Evolutionary conservation across 208 protist genomes (phyloP), one percentile per base, ranked within the genome.

Genomic region (Novymonas esmeraldas): DNA sequence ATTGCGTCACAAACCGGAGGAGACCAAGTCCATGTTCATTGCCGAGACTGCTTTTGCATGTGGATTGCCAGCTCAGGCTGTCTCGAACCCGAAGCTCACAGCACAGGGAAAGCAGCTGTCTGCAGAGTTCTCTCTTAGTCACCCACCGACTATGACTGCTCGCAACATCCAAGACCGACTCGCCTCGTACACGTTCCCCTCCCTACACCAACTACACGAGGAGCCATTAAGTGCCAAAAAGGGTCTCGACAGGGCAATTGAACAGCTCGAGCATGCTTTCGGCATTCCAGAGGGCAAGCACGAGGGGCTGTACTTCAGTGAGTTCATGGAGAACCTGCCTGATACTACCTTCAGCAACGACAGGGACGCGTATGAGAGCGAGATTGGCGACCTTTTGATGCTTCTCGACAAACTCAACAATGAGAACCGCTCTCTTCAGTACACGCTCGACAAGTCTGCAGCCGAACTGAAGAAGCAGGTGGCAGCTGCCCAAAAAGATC

Each of bases 291-390:
- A 74, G 18, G 60, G 51, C 0, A 86, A 81, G 26, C 72, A 79
- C 29, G 74, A 81, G 44, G 82, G 82, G 16, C 56, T 82, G 0
- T 70, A 38, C 2, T 87, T 87, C 49, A 59, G 51, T 26, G 76
- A 82, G 44, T 85, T 92, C 46, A 48, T 92, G 13, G 77, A 81
- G 16, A 70, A 76, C 18, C 64, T 85, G 22, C 60, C 58, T 7
- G 38, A 54, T 1, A 49, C 72, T 18, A 74, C 78, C 24, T 63
- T 78, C 10, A 74, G 59, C 29, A 64, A 64, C 44, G 78, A 87
- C 57, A 82, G 70, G 22, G 80, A 85, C 22, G 82, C 85, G 1
- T 92, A 92, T 41, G 85, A 89, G 62, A 81, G 85, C 28, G 85
- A 92, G 44, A 85, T 92, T 42, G 78, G 76, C 18, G 80, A 89